phyloP scores from a whole-genome alignment of 108 stramenopile species.

The Cyclotella kingstonii region DNA sequence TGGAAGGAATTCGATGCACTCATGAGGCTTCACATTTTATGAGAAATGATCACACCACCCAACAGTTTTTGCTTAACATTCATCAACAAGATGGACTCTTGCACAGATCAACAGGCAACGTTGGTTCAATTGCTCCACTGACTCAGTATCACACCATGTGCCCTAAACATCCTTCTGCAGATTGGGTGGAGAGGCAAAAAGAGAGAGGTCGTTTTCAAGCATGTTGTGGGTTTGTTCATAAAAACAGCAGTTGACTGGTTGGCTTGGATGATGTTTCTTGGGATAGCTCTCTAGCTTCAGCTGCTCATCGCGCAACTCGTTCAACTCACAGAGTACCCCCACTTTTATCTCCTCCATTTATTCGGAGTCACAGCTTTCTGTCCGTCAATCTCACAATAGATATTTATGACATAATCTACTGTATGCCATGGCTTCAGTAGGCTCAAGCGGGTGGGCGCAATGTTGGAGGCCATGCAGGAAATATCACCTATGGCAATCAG shows the following conservation, averaged over 20 bases:
- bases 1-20: no score
- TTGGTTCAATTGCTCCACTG: no score
- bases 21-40: no score
- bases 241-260: conserved; percentile 90
- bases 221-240: conserved; percentile 77
- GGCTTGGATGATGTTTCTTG: conserved; percentile 60
- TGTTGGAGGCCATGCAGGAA: conserved; percentile 62
- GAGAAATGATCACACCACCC: no score
- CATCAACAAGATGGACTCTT: no score
- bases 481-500: conserved; percentile 60
- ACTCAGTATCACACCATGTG: conserved; percentile 54
- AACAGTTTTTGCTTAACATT: no score
- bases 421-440: conserved; percentile 86
- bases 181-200: conserved; percentile 70
- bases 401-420: conserved; percentile 92
- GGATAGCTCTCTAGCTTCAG: conserved; percentile 62
- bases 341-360: conserved; percentile 83
- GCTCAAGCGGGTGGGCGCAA: conserved; percentile 73
- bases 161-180: conserved; percentile 42
- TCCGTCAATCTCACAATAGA: conserved; percentile 68
- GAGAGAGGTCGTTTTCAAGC: conserved; percentile 84
- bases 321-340: conserved; percentile 62
- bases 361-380: conserved; percentile 50
- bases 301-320: conserved; percentile 75
- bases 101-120: no score